Percentiles rank a stretch among this genome's conserved stretches.
phyloP scores from a whole-genome alignment of 1,284 basidiomycete species.

The Ganoderma meredithae region DNA sequence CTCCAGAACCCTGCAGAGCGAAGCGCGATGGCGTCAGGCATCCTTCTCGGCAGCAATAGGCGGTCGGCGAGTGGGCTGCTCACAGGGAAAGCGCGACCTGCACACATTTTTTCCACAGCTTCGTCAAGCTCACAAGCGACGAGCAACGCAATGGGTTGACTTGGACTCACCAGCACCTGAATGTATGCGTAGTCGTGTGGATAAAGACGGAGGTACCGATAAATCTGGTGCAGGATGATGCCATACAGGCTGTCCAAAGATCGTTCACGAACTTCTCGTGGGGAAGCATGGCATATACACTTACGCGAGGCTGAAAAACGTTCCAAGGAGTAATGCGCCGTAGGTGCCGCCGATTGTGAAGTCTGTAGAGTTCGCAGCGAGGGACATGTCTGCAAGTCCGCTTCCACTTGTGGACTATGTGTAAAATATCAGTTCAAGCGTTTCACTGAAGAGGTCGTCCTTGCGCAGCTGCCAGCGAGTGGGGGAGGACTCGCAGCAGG shows the following conservation, averaged over 20 bases:
- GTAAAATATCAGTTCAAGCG: background rate
- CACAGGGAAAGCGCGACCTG: conserved; percentile 1
- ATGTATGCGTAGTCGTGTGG: background rate
- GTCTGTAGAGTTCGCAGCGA: background rate
- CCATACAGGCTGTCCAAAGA: background rate
- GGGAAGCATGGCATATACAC: background rate
- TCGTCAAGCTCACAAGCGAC: background rate
- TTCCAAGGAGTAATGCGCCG: background rate
- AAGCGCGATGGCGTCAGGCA: background rate
- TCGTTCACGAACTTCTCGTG: background rate
- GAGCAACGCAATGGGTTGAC: background rate
- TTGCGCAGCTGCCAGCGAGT: background rate
- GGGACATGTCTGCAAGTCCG: background rate
- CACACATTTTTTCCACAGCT: background rate
- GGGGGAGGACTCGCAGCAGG: background rate
- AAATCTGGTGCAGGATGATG: background rate
- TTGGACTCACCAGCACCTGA: background rate
- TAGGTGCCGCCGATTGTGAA: background rate
- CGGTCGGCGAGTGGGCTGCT: background rate
- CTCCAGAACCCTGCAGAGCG: background rate
- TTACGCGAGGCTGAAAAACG: conserved; percentile 8
- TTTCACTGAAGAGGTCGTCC: background rate
- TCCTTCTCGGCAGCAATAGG: background rate
- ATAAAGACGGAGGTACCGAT: conserved; percentile 8
- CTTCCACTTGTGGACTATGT: too few relatives aligned